A percentile compares a stretch with the other conserved stretches of the same genome.
These are phyloP conservation scores for Zychaea mexicana DNA, from an alignment of 371 early-diverging fungal genomes.

Conservation along the genomic window DNA sequence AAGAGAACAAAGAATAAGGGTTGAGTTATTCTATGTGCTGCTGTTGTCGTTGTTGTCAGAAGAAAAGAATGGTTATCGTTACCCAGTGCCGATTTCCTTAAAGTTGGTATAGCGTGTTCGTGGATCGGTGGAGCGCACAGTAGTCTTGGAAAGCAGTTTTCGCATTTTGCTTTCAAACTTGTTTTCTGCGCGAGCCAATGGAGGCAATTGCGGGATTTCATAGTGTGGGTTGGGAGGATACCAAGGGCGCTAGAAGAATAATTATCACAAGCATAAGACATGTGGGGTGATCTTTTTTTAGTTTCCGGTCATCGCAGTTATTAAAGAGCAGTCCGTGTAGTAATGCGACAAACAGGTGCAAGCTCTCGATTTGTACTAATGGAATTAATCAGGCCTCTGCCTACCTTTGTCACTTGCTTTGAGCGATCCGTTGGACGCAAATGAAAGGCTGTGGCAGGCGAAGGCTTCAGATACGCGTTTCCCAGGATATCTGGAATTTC, in stretches of 20 bases:
- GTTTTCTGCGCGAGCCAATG: slow-evolving; percentile 30
- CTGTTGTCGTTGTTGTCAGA: no score
- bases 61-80: slow-evolving; percentile 16
- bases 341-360: no score
- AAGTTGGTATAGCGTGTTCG: slow-evolving; percentile 39
- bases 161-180: slow-evolving; percentile 44
- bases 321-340: no score
- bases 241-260: slow-evolving; percentile 46
- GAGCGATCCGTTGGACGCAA: slow-evolving; percentile 40
- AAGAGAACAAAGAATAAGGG: no score
- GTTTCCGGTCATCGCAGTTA: background rate
- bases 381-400: background rate
- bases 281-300: slow-evolving; percentile 4
- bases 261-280: slow-evolving; percentile 7
- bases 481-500: slow-evolving; percentile 38
- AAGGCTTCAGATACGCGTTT: slow-evolving; percentile 39
- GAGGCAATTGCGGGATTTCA: slow-evolving; percentile 38
- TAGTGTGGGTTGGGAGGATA: slow-evolving; percentile 47
- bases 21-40: no score
- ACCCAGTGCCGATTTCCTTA: slow-evolving; percentile 57
- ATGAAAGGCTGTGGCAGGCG: slow-evolving; percentile 39
- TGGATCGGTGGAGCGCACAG: slow-evolving; percentile 41
- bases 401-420: slow-evolving; percentile 48
- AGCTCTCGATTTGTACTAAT: background rate
- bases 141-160: slow-evolving; percentile 40